Evolutionary conservation across 2,329 filamentous ascomycete species (phyloP), one percentile per base, ranked within the genome.

Genomic region (Ascochyta viciae-villosae): DNA sequence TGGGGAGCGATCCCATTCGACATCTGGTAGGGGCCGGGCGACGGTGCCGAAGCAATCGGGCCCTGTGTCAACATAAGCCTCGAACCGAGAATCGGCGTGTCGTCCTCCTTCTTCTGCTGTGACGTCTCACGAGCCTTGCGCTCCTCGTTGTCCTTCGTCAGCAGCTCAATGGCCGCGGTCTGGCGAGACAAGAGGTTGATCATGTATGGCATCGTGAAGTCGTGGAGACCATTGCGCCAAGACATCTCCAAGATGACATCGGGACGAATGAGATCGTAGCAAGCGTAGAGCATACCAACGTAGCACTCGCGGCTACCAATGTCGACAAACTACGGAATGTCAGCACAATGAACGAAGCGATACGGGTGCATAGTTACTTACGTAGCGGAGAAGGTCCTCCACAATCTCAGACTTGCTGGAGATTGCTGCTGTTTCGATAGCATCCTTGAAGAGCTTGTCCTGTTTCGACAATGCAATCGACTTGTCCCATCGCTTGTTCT

Each of bases 401-500:
- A 99, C 94, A 66, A 98, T 90, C 27, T 97, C 93, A 12, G 84
- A 75, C 85, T 98, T 98, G 74, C 85, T 84, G 47, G 94, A 98
- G 52, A 97, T 90, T 26, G 95, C 95, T 29, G 96, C 87, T 13
- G 95, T 99, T 84, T 99, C 95, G 62, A 99, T 98, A 24, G 96
- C 95, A 80, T 99, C 95, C 84, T 97, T 98, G 89, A 95, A 99
- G 15, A 99, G 83, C 85, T 97, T 98, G 82, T 99, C 95, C 77
- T 99, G 94, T 85, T 99, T 99, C 15, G 94, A 98, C 42, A 99
- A 83, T 31, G 92, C 87, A 77, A 99, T 99, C 4, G 93, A 97
- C 82, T 98, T 98, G 82, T 98, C 94, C 96, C 96, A 99, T 62
- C 95, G 87, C 89, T 98, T 98, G 84, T 96, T 98, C 86, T 98